phyloP scores from a whole-genome alignment of 2,329 filamentous ascomycete genomes.

The Stagonosporopsis vannaccii region DNA sequence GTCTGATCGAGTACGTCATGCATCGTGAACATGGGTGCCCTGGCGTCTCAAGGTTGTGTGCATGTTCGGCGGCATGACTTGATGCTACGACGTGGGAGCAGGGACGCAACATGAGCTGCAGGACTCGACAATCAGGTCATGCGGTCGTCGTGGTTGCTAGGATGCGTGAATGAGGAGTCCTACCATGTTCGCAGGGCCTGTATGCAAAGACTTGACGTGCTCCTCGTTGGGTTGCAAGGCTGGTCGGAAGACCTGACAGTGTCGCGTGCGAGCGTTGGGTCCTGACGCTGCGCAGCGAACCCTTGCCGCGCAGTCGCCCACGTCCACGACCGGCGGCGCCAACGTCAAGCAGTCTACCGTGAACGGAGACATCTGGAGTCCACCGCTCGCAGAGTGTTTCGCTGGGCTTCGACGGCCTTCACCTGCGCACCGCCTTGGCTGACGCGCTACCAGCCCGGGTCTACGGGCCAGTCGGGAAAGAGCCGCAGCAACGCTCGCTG shows the following conservation, averaged over 20 bases:
- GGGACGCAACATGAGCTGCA: background rate
- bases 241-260: conserved; percentile 1
- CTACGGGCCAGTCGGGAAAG: conserved; percentile 27
- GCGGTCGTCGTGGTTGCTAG: background rate
- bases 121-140: background rate
- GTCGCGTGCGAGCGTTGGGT: conserved; percentile 20
- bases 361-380: background rate
- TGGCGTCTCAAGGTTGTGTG: background rate
- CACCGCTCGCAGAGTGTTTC: background rate
- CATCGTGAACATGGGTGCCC: conserved; percentile 7
- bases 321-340: background rate
- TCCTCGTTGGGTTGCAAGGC: conserved; percentile 8
- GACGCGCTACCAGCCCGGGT: conserved; percentile 12
- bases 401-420: background rate
- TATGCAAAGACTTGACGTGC: background rate
- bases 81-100: conserved; percentile 2
- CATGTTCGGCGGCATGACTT: conserved; percentile 3
- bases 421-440: conserved; percentile 5
- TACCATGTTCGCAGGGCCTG: background rate
- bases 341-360: background rate
- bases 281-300: background rate
- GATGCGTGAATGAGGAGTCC: background rate
- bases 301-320: background rate
- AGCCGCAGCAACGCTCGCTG: conserved; percentile 32
- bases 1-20: background rate